Evolutionary conservation across 345 rosid species (phyloP), one percentile per base, ranked within the genome.

Genomic region (Salix dunnii): DNA sequence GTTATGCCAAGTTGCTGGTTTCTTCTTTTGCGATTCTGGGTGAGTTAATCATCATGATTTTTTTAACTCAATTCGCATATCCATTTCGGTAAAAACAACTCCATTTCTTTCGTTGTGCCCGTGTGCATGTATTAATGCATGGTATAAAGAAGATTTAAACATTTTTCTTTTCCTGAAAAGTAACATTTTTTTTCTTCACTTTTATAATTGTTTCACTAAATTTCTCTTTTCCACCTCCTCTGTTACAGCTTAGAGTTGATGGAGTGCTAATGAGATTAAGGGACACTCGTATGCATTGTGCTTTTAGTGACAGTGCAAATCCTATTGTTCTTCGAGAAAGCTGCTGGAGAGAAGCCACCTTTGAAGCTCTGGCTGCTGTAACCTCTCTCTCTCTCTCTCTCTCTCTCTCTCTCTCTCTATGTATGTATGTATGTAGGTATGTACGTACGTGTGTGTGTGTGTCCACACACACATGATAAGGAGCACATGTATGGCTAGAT

Each of bases 1-100:
- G 94, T 96, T 82, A 96, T 96, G 96, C 99, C 98, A 73, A 91
- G 91, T 76, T 85, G 89, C 78, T 96, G 99, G 98, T 96, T 93
- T 86, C 97, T 96, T 84, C 98, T 96, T 78, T 84, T 91, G 83
- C 94, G 89, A 74, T 96, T 88, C 82, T 96, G 99, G 98, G 99
- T 96, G 78, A 90, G 98, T 88, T 70, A 61, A 20, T 68, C 73
- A 65, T n/a, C 62, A 35, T 49, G 18, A 25, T 75, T 40, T 33
- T 40, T 40, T 58, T 36, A 36, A 36, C 31, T 62, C 55, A 66
- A 35, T 53, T 76, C 61, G 21, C 5, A 10, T 25, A 53, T 63
- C 58, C 23, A 51, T 6, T 51, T 17, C 55, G 1, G n/a, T 5
- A 49, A 51, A 33, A 51, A 51, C 58, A 6, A n/a, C 58, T 20